A percentile compares a stretch with the other conserved stretches of the same genome.
Evolutionary conservation across 306 rosid species (phyloP).

Genomic region (Sesbania bispinosa): DNA sequence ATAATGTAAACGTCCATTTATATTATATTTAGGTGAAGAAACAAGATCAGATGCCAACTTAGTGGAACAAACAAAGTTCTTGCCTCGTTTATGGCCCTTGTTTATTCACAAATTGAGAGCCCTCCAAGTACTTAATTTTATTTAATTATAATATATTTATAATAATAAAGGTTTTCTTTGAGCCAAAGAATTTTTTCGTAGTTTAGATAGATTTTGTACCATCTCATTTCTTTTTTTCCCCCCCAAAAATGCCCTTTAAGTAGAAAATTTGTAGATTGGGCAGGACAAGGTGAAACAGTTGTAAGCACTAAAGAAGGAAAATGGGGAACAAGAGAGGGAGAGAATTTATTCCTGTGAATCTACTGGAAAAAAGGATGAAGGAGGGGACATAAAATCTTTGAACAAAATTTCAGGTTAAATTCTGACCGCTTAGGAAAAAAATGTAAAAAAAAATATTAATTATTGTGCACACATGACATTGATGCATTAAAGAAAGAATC

Average conservation of each 20-base stretch:
- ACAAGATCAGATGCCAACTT: conserved; percentile 21
- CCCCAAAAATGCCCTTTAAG: no score
- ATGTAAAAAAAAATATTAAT: no score
- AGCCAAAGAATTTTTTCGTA: not conserved
- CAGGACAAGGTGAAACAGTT: not conserved
- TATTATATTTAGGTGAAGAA: not conserved
- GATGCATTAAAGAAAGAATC: not conserved
- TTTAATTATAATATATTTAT: no score
- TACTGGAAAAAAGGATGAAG: not conserved
- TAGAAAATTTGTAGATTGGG: not conserved
- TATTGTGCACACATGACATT: not conserved
- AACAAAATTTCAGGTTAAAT: not conserved
- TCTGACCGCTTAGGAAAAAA: not conserved
- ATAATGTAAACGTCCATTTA: conserved; percentile 2
- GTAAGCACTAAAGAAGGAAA: not conserved
- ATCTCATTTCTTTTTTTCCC: not conserved
- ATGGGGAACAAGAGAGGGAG: not conserved
- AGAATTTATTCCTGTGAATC: not conserved
- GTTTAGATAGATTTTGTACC: not conserved
- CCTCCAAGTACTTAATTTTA: no score
- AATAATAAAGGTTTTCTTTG: not conserved
- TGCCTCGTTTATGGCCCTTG: not conserved
- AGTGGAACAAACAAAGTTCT: conserved; percentile 23
- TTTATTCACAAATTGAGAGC: not conserved
- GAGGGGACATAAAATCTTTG: not conserved